Percentiles rank a stretch among this genome's conserved stretches.
Evolutionary conservation across 352 stramenopile species (phyloP).

Genomic region (Phytophthora sp.): DNA sequence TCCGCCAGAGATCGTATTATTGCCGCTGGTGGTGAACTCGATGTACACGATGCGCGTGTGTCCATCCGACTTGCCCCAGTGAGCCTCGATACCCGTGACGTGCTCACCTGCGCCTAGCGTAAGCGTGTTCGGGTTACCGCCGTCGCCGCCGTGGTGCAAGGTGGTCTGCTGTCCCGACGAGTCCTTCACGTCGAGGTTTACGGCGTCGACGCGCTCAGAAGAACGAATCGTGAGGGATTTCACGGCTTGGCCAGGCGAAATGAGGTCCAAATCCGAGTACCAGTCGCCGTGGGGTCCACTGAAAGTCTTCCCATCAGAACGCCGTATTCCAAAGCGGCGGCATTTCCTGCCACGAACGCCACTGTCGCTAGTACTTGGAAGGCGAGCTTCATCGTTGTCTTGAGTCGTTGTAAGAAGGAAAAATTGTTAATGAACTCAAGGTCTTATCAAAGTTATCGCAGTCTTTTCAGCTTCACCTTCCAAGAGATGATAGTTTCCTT

Average conservation of each 20-base stretch:
- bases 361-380: slow-evolving; percentile 6
- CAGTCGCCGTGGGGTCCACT: slow-evolving; percentile 16
- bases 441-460: no score
- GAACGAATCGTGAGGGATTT: slow-evolving; percentile 6
- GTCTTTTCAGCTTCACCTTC: no score
- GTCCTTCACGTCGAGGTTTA: slow-evolving; percentile 4
- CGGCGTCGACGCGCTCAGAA: slow-evolving; percentile 11
- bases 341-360: not conserved
- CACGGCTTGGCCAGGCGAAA: slow-evolving; percentile 13
- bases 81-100: slow-evolving; percentile 16
- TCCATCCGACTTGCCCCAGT: slow-evolving; percentile 18
- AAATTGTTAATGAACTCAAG: not conserved
- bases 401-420: not conserved
- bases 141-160: slow-evolving; percentile 13
- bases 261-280: slow-evolving; percentile 9
- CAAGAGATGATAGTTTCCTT: no score
- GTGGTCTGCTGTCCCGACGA: not conserved
- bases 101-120: not conserved
- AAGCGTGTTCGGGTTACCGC: slow-evolving; percentile 1
- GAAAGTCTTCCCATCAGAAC: slow-evolving; percentile 3
- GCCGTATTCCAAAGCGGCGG: not conserved
- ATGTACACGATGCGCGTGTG: slow-evolving; percentile 29
- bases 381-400: slow-evolving; percentile 7
- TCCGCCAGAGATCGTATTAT: slow-evolving; percentile 1
- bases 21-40: slow-evolving; percentile 11